These are phyloP conservation scores for Picochlorum sp. DNA, from an alignment of 139 green algal species.

Conservation along the genomic window DNA sequence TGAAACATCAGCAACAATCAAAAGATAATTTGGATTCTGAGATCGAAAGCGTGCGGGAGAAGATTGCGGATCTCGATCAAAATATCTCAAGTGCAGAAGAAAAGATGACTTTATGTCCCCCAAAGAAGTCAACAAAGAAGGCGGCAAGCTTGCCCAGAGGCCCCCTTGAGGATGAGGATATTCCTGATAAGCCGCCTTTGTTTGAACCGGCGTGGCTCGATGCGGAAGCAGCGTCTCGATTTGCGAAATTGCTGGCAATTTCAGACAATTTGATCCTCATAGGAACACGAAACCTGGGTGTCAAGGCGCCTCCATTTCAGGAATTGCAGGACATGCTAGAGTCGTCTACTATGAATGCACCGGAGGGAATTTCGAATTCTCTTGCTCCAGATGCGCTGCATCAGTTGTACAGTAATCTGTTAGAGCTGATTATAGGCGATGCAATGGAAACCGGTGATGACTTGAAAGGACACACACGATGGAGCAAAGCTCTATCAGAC, in stretches of 20 bases:
- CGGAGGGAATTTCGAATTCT: background rate
- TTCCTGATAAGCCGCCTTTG: slow-evolving; percentile 15
- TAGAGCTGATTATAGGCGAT: background rate
- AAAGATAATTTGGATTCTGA: slow-evolving; percentile 10
- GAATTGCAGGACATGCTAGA: background rate
- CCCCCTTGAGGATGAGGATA: slow-evolving; percentile 43
- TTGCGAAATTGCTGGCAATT: slow-evolving; percentile 32
- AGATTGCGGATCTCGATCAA: too few relatives aligned
- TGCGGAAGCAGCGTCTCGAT: slow-evolving; percentile 6
- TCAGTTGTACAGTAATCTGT: background rate
- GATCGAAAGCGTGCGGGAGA: slow-evolving; percentile 9
- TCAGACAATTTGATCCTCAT: slow-evolving; percentile 29
- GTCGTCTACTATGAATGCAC: background rate
- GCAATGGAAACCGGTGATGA: background rate
- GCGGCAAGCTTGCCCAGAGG: background rate
- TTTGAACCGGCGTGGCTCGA: slow-evolving; percentile 13
- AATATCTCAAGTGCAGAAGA: background rate
- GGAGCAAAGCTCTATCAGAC: slow-evolving; percentile 11
- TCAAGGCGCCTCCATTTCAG: background rate
- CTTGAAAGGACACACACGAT: background rate
- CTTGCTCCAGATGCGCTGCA: background rate
- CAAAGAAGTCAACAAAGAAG: background rate
- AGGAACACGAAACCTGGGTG: background rate
- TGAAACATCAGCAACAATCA: background rate
- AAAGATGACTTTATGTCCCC: background rate